phyloP scores from a whole-genome alignment of 1,284 basidiomycete species.

The Takashimella koratensis region DNA sequence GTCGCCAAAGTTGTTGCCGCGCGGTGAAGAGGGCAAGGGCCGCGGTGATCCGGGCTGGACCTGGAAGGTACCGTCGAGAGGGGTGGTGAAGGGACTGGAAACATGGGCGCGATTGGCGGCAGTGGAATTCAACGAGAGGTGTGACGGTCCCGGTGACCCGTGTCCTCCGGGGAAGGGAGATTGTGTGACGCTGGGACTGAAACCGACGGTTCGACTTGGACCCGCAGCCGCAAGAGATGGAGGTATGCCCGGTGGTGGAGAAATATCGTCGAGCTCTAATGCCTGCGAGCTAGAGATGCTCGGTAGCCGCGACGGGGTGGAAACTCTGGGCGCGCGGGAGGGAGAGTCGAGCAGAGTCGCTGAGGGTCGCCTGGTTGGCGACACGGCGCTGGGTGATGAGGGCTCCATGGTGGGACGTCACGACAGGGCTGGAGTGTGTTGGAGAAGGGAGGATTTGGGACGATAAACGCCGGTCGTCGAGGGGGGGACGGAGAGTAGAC shows the following conservation, averaged over 20 bases:
- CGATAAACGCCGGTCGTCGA: no score
- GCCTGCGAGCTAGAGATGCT: conserved; percentile 6
- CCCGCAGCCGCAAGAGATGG: background rate
- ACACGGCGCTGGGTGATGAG: background rate
- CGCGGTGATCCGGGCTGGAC: conserved; percentile 7
- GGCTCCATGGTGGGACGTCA: background rate
- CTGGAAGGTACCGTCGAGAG: conserved; percentile 1
- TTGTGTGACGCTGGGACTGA: background rate
- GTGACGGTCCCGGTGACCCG: background rate
- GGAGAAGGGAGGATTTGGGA: background rate
- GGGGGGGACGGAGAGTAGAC: conserved; percentile 1
- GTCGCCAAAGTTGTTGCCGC: conserved; percentile 14
- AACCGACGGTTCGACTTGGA: conserved; percentile 1
- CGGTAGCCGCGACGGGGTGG: conserved; percentile 7
- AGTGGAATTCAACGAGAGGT: background rate
- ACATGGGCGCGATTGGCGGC: conserved; percentile 1
- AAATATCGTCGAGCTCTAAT: conserved; percentile 7
- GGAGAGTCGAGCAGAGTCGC: conserved; percentile 1
- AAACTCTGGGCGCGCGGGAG: conserved; percentile 3
- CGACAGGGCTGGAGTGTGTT: background rate
- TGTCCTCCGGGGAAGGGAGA: background rate
- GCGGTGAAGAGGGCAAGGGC: conserved; percentile 22
- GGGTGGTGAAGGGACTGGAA: conserved; percentile 6
- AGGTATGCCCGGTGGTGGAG: background rate
- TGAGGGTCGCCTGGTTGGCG: background rate